These are phyloP conservation scores for Penicillium diatomitis DNA, from an alignment of 495 filamentous ascomycete genomes.

Conservation along the genomic window DNA sequence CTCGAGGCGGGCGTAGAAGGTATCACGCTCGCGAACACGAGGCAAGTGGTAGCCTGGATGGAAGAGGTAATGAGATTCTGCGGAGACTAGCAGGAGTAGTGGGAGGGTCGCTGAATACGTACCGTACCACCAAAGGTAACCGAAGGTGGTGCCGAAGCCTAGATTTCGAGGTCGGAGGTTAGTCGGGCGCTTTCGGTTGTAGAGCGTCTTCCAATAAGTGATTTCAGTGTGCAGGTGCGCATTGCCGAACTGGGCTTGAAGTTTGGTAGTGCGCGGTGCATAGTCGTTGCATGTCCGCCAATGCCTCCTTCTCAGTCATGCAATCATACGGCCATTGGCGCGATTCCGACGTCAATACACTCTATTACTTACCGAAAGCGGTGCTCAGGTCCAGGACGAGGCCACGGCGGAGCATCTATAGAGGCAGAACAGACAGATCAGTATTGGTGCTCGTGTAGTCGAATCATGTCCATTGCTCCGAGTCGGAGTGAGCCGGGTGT, in stretches of 20 bases:
- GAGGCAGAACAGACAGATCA: not conserved
- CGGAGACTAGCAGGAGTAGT: not conserved
- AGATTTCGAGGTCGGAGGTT: conserved; percentile 3
- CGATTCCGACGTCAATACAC: not conserved
- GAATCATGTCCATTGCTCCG: conserved; percentile 7
- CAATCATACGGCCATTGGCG: conserved; percentile 15
- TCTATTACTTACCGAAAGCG: conserved; percentile 53
- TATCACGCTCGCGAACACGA: conserved; percentile 62
- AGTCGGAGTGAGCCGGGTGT: conserved; percentile 17
- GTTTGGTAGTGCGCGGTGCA: too few species aligned
- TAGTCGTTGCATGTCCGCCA: too few species aligned
- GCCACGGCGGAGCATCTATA: conserved; percentile 61
- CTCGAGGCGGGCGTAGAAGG: conserved; percentile 69
- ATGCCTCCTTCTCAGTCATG: not conserved
- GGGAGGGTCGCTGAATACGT: conserved; percentile 28
- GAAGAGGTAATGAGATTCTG: not conserved
- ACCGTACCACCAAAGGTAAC: conserved; percentile 79
- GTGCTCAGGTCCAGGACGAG: conserved; percentile 73
- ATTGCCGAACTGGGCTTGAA: too few species aligned
- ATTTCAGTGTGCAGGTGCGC: too few species aligned
- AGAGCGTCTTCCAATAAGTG: too few species aligned
- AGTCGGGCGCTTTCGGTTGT: not conserved
- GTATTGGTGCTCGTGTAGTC: not conserved
- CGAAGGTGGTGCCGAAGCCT: conserved; percentile 63
- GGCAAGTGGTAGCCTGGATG: conserved; percentile 67